Base-by-base conservation (phyloP, 129 eudicot genomes). In the Chrysanthemum lavandulifolium region DNA sequence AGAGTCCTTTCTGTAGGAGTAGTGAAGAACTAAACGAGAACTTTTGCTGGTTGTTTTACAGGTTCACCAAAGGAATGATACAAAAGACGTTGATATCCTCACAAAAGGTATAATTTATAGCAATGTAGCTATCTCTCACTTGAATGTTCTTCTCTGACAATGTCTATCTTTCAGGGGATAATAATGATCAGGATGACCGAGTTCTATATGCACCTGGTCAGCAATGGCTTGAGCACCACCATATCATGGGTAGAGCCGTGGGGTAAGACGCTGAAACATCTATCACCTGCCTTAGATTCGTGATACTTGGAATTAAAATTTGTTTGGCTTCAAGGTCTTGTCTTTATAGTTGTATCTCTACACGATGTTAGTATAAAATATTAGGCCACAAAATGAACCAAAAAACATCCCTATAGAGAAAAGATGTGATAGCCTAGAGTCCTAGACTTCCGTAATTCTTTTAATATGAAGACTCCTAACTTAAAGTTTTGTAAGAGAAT, bases 201-300 rank as follows among this genome's bases (percentile, higher is more conserved):
- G 61, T 54, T 53, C 61, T 92, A 49, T 92, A 89, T 43, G 95
- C 95, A n/a, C 88, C 81, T 47, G 95, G 96, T 74, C 96, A 92
- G 89, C 85, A 33, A 62, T 92, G 96, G 95, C 88, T 92, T 51
- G 80, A 89, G n/a, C 79, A 73, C 57, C 82, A 85, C 15, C 95
- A 92, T 75, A 85, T 92, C 54, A 83, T 85, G 88, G 98, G 98
- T 55, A 87, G 89, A 89, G 98, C 98, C 75, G 78, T 87, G 13
- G 98, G 98, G 98, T 92, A 92, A 74, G 74, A 47, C 21, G 21
- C 2, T 57, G 43, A 18, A 21, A 58, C 2, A 3, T 48, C 13
- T 54, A 54, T 33, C 10, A 58, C 31, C 50, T 14, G 31, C 27
- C 7, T 51, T 13, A 21, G 54, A 55, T 56, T 70, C 54, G 52